These are phyloP conservation scores for Plenodomus biglobosus DNA, from an alignment of 2,329 filamentous ascomycete genomes.

Conservation along the genomic window DNA sequence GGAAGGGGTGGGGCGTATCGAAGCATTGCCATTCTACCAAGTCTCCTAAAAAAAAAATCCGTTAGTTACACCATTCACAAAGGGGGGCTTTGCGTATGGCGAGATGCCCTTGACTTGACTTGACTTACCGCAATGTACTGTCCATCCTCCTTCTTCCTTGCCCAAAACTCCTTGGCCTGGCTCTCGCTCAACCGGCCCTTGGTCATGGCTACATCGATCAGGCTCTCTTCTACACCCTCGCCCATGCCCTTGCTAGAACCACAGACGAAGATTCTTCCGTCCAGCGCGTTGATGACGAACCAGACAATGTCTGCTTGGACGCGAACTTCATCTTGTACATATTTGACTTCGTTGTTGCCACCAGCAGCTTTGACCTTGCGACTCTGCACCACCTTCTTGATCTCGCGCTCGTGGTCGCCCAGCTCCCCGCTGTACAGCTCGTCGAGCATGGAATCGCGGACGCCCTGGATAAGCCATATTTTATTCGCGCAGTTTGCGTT, in stretches of 20 bases:
- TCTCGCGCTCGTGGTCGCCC: constrained; percentile 62
- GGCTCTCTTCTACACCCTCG: constrained; percentile 85
- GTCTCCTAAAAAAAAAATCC: constrained; percentile 6
- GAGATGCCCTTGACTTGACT: background rate
- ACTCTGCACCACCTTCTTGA: constrained; percentile 56
- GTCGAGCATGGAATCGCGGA: constrained; percentile 91
- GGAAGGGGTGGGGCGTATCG: too few relatives aligned
- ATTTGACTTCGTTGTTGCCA: constrained; percentile 68
- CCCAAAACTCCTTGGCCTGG: constrained; percentile 86
- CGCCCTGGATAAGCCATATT: constrained; percentile 93
- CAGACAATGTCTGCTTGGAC: constrained; percentile 95
- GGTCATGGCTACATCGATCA: constrained; percentile 87
- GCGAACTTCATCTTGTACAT: constrained; percentile 93
- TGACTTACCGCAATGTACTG: constrained; percentile 82
- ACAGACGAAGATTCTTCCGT: constrained; percentile 94
- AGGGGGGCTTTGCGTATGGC: background rate
- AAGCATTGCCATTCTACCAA: too few relatives aligned
- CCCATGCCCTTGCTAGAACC: constrained; percentile 96
- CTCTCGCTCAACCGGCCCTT: constrained; percentile 84
- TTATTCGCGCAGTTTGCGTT: constrained; percentile 97
- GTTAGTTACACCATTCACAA: too few relatives aligned
- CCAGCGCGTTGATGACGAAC: constrained; percentile 96
- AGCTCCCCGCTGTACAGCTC: constrained; percentile 97
- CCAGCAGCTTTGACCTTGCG: constrained; percentile 46
- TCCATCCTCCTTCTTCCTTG: constrained; percentile 84